Evolutionary conservation across 2,329 filamentous ascomycete genomes (phyloP).

Genomic region (Thermochaetoides dissita): DNA sequence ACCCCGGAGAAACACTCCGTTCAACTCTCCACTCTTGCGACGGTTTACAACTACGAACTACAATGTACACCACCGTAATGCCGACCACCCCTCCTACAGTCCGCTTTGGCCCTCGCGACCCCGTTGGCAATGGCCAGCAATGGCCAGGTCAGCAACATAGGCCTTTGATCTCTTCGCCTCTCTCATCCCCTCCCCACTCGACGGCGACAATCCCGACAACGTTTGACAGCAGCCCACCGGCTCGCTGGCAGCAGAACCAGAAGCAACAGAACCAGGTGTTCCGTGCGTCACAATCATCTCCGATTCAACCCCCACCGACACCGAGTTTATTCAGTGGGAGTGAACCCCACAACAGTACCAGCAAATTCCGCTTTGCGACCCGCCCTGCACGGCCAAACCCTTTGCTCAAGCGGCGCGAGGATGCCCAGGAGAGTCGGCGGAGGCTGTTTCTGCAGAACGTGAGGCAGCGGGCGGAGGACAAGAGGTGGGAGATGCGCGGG

Average conservation of each 20-base stretch:
- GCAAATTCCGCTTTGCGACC: conserved; percentile 8
- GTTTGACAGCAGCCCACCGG: conserved; percentile 8
- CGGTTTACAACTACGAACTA: neutral
- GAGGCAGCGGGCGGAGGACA: conserved; percentile 45
- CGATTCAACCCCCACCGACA: too few relatives aligned
- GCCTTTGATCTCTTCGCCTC: conserved; percentile 38
- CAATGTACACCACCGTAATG: conserved; percentile 20
- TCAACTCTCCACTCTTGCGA: neutral
- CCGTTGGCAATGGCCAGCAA: too few relatives aligned
- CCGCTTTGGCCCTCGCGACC: conserved; percentile 17
- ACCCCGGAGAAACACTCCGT: too few relatives aligned
- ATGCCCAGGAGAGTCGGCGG: conserved; percentile 48
- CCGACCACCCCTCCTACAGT: conserved; percentile 26
- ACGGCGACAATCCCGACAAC: conserved; percentile 27
- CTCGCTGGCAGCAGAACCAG: conserved; percentile 12
- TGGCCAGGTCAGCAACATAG: conserved; percentile 22
- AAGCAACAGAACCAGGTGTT: conserved; percentile 9
- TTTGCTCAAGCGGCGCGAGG: conserved; percentile 45
- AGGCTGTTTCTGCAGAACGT: conserved; percentile 57
- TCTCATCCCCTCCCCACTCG: conserved; percentile 39
- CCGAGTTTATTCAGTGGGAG: too few relatives aligned
- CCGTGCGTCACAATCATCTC: too few relatives aligned
- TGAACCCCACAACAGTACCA: neutral
- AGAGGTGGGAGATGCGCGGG: conserved; percentile 44
- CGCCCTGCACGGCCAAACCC: conserved; percentile 33